These are phyloP conservation scores for Acanthamoeba lenticulata DNA, from an alignment of 208 protist species.

Conservation along the genomic window DNA sequence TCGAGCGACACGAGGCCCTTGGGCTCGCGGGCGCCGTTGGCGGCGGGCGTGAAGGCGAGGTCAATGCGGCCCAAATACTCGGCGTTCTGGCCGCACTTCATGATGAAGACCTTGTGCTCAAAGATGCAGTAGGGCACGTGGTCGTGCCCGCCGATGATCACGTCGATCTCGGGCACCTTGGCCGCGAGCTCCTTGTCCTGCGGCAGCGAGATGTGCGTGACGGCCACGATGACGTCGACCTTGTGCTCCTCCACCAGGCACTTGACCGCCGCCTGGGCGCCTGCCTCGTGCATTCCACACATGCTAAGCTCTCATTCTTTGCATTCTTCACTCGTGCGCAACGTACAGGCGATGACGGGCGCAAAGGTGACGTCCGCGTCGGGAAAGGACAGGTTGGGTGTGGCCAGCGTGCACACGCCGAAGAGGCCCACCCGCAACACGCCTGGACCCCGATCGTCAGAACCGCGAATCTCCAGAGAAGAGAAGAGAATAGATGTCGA, in stretches of 20 bases:
- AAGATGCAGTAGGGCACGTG: conserved; percentile 41
- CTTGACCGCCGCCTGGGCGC: not conserved
- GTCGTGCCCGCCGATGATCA: conserved; percentile 60
- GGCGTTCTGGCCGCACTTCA: conserved; percentile 57
- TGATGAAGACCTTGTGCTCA: conserved; percentile 44
- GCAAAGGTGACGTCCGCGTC: conserved; percentile 45
- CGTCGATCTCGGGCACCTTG: conserved; percentile 58
- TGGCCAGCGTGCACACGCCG: conserved; percentile 25
- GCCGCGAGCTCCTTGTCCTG: conserved; percentile 46
- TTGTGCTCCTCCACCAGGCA: not conserved
- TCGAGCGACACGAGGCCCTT: not conserved
- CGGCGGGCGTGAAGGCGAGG: not conserved
- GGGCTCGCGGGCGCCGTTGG: not conserved
- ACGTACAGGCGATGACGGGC: not conserved
- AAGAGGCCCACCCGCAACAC: conserved; percentile 18
- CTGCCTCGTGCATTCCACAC: not conserved
- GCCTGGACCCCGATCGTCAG: too few species aligned
- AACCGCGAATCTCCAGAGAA: too few species aligned
- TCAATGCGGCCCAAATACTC: conserved; percentile 55
- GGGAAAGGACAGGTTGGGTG: conserved; percentile 31
- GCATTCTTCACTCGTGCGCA: not conserved
- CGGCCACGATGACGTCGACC: conserved; percentile 20
- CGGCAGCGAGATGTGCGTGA: conserved; percentile 40
- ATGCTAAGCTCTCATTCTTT: too few species aligned
- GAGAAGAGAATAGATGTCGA: not conserved